Conservation (phyloP, 371 early-diverging fungal genomes). For the Blakeslea trispora region DNA sequence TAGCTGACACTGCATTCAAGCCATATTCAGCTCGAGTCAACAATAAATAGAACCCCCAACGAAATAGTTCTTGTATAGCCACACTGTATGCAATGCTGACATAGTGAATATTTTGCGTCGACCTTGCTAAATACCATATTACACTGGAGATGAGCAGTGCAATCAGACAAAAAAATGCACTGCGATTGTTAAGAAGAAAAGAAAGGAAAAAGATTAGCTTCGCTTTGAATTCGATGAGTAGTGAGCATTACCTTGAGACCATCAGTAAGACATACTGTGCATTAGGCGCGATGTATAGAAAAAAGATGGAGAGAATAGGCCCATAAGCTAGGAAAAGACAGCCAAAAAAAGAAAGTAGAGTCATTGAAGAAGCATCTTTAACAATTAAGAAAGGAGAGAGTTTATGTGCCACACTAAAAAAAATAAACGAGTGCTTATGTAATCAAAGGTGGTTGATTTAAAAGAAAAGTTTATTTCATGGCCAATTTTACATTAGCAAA, state of each 20-base stretch:
- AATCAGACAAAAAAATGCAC: constrained; percentile 78
- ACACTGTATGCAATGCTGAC: constrained; percentile 64
- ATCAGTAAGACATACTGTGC: constrained; percentile 71
- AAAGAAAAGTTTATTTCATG: no score
- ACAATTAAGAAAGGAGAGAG: constrained; percentile 3
- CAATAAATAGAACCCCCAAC: constrained; percentile 61
- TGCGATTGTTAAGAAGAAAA: no score
- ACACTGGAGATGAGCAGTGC: constrained; percentile 69
- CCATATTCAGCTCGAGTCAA: constrained; percentile 62
- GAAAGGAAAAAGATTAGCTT: neutral
- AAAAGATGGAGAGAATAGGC: constrained; percentile 70
- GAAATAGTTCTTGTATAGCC: constrained; percentile 67
- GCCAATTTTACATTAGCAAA: no score
- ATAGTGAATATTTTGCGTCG: constrained; percentile 29
- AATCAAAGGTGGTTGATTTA: no score
- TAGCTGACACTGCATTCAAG: constrained; percentile 55
- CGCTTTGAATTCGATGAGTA: neutral
- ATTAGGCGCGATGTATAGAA: constrained; percentile 64
- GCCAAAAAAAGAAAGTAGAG: constrained; percentile 71
- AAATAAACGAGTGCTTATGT: no score
- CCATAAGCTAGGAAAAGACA: constrained; percentile 75
- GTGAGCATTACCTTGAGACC: constrained; percentile 64
- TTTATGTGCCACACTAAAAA: no score
- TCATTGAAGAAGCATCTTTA: constrained; percentile 40
- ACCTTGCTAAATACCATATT: constrained; percentile 64